Evolutionary conservation across 805 yeast species (phyloP).

Genomic region (Pichia cephalocereana): DNA sequence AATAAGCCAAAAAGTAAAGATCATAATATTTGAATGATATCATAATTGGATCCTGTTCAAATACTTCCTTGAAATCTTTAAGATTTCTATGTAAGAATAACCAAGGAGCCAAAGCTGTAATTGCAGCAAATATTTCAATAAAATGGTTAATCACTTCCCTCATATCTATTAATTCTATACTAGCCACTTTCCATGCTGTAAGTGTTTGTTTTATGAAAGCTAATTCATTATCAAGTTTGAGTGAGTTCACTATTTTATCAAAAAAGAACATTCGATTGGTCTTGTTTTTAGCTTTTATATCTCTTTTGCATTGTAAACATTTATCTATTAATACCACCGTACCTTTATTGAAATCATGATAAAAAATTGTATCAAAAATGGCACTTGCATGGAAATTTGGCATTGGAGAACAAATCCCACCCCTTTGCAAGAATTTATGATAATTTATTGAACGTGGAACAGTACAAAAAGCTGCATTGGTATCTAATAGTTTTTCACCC

Average conservation of each 20-base stretch:
- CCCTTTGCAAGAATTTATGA: background rate
- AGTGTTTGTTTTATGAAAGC: too few species aligned
- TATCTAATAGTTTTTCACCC: background rate
- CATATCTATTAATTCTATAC: too few species aligned
- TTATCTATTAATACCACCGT: background rate
- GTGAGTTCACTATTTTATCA: background rate
- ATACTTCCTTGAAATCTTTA: background rate
- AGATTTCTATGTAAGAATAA: background rate
- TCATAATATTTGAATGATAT: background rate
- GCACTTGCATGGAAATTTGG: background rate
- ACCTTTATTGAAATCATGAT: background rate
- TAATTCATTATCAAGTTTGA: too few species aligned
- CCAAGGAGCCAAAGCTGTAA: background rate
- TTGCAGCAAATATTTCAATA: background rate
- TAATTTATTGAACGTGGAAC: background rate
- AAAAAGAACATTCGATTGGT: too few species aligned
- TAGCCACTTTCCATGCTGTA: too few species aligned
- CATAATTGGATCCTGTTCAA: background rate
- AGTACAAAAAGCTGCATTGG: background rate
- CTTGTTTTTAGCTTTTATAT: background rate
- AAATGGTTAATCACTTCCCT: too few species aligned
- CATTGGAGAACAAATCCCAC: background rate
- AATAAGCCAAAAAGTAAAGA: background rate
- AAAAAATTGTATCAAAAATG: background rate
- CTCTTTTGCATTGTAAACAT: constrained; percentile 3